phyloP scores from a whole-genome alignment of 1,139 yeast species.

The Saccharomyces hybrid region DNA sequence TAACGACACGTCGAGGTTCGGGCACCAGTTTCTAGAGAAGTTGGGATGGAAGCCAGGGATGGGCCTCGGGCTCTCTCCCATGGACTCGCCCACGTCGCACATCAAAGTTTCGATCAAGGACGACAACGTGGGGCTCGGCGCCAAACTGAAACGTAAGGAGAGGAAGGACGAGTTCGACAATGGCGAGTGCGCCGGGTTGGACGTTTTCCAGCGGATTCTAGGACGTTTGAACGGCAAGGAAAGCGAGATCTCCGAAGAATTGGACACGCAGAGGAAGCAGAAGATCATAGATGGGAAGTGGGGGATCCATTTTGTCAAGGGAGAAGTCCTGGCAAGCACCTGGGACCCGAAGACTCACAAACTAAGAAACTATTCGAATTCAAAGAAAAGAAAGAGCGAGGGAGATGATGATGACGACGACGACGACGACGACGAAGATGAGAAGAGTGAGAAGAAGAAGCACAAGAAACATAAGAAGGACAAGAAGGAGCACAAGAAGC shows the following conservation, averaged over 20 bases:
- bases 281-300: constrained; percentile 67
- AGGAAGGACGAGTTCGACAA: constrained; percentile 58
- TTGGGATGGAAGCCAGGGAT: constrained; percentile 90
- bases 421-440: not conserved
- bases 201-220: constrained; percentile 82
- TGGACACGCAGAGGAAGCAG: constrained; percentile 60
- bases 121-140: constrained; percentile 81
- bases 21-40: constrained; percentile 73
- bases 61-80: constrained; percentile 71
- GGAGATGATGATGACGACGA: too few relatives aligned
- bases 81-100: constrained; percentile 60
- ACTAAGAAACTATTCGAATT: constrained; percentile 26
- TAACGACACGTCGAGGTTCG: constrained; percentile 74
- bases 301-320: constrained; percentile 82
- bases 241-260: constrained; percentile 47
- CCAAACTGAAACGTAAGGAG: constrained; percentile 52
- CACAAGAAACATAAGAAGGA: not conserved
- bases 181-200: constrained; percentile 86
- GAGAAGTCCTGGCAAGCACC: constrained; percentile 75
- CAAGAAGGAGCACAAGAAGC: constrained; percentile 8
- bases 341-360: constrained; percentile 62
- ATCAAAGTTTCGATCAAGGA: constrained; percentile 75
- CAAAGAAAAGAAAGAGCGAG: not conserved
- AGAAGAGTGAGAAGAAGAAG: constrained; percentile 2
- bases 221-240: constrained; percentile 81